Evolutionary conservation across 441 rosid species (phyloP).

Genomic region (Biscutella laevigata): DNA sequence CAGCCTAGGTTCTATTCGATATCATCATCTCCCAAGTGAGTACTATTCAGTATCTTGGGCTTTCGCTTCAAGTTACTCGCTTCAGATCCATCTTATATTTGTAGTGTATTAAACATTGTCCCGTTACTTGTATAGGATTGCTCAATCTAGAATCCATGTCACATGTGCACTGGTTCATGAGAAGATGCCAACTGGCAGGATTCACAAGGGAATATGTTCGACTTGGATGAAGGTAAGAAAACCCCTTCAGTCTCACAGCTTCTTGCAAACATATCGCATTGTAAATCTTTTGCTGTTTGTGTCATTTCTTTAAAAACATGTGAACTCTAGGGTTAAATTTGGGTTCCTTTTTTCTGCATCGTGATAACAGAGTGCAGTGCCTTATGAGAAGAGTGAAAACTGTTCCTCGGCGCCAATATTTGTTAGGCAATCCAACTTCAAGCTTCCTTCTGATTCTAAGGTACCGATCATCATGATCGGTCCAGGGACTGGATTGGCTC

Average conservation of each 20-base stretch:
- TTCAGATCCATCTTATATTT: neutral
- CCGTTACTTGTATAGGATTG: constrained; percentile 42
- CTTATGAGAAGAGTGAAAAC: constrained; percentile 48
- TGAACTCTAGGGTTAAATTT: neutral
- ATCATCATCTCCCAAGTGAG: constrained; percentile 91
- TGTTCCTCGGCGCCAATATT: constrained; percentile 82
- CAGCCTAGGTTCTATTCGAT: constrained; percentile 96
- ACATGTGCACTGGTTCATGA: constrained; percentile 91
- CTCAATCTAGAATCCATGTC: constrained; percentile 74
- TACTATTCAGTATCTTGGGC: constrained; percentile 1
- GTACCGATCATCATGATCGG: constrained; percentile 94
- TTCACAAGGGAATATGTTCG: constrained; percentile 93
- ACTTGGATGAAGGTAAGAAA: constrained; percentile 95
- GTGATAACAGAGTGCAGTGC: constrained; percentile 51
- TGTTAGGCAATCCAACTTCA: constrained; percentile 88
- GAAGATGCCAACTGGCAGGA: constrained; percentile 71
- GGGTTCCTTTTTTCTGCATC: neutral
- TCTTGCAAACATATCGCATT: neutral
- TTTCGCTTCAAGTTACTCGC: neutral
- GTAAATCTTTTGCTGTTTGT: neutral
- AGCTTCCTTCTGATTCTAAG: constrained; percentile 65
- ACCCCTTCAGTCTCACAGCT: neutral
- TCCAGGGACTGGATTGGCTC: constrained; percentile 97
- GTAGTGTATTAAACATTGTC: neutral
- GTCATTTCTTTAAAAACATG: neutral